Evolutionary conservation across 140 eudicot species (phyloP), one percentile per base, ranked within the genome.

Genomic region (Flaveria floridana): DNA sequence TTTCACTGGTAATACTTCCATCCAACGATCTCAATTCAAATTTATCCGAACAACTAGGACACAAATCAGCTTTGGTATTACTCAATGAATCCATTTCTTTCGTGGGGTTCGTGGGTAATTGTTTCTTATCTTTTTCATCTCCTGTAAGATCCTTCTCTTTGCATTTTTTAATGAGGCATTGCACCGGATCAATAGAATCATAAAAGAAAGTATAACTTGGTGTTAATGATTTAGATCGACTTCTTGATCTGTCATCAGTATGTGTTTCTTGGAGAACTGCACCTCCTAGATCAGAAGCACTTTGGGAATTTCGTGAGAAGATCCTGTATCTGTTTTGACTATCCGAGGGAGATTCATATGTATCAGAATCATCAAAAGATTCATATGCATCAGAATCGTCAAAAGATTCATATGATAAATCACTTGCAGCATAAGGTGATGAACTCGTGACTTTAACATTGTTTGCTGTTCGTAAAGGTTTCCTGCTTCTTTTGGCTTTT

Each of bases 1-100:
- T 70, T 39, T 93, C 91, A 59, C 85, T 70, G 9, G 58, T 76
- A 12, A 75, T 61, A 55, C 80, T 77, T 42, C 84, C 91, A 28
- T 83, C 90, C 15, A 74, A 15, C 21, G 86, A 82, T 67, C 87
- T 79, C 50, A 79, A 37, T 56, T 87, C 89, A 18, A 66, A 47
- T 69, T 72, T 86, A 62, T 85, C 88, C 51, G 61, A 18, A 20
- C 83, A 79, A 18, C 74, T 26, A 3, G 87, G 51, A 30, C 80
- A 78, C 69, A 82, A 37, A 51, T 65, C 68, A 5, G 73, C 20
- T 79, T 72, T 59, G 76, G 72, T 52, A 72, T 42, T 61, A 11
- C 56, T 51, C 0, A 77, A 67, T 15, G 70, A 47, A 70, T 56
- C 79, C 12, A 26, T 15, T n/a, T 71, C 82, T 70, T 62, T 72